These are phyloP conservation scores for Pseudozyma hubeiensis DNA, from an alignment of 1,284 basidiomycete genomes.

Conservation along the genomic window DNA sequence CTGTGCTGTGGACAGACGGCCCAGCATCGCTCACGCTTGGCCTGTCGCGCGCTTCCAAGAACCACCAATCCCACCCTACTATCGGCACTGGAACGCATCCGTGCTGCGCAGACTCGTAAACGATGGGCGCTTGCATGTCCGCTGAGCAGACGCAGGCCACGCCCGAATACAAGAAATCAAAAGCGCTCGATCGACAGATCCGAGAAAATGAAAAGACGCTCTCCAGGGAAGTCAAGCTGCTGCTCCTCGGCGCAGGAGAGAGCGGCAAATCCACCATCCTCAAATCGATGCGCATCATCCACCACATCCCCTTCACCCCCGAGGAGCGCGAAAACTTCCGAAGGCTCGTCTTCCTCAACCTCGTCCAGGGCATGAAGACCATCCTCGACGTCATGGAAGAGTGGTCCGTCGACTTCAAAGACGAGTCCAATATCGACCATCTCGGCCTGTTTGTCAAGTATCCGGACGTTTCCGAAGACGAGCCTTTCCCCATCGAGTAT, in stretches of 20 bases:
- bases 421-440: conserved; percentile 68
- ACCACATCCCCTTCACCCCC: conserved; percentile 79
- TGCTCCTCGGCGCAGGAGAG: conserved; percentile 91
- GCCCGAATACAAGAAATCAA: conserved; percentile 47
- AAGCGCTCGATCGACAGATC: conserved; percentile 51
- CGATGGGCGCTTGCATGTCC: conserved; percentile 55
- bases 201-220: conserved; percentile 57
- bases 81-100: neutral
- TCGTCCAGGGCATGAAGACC: conserved; percentile 84
- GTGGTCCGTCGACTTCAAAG: conserved; percentile 78
- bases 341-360: conserved; percentile 89
- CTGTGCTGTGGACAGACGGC: too few species aligned
- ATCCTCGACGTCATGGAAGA: conserved; percentile 89
- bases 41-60: neutral
- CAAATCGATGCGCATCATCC: conserved; percentile 92
- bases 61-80: neutral
- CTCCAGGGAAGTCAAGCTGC: conserved; percentile 60
- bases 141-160: conserved; percentile 29
- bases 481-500: conserved; percentile 79
- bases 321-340: conserved; percentile 80
- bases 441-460: conserved; percentile 54
- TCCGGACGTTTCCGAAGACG: conserved; percentile 75
- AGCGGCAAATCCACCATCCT: conserved; percentile 92
- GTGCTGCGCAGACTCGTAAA: neutral
- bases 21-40: too few species aligned